Base-by-base conservation (phyloP, 345 rosid species). In the Nasturtium officinale region DNA sequence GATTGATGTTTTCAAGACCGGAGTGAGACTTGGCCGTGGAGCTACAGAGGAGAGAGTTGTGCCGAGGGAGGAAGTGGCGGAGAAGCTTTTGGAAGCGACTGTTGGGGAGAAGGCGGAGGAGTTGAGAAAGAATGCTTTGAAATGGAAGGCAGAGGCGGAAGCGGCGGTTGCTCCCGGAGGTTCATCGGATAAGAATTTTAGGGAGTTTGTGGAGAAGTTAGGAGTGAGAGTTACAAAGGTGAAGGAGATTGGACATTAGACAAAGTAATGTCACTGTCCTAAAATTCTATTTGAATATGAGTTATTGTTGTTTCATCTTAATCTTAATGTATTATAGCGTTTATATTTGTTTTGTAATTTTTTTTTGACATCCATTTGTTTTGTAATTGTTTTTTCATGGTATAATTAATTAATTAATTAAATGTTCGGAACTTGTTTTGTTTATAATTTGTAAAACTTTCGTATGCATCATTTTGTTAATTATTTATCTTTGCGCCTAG, bases 1-100 rank as follows among this genome's bases (percentile, higher is more conserved):
- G 59, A 86, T 80, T 0, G 91, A 90, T 9, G 84, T 82, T 46
- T 88, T 85, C 58, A 83, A 84, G 75, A 80, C 79, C 0, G 91
- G 96, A 4, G 76, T 86, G 17, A 83, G 91, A 37, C 77, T 90
- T 85, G 77, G 89, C 77, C 82, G 90, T 1, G 98, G 98, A 32
- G 84, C 77, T 66, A 71, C 86, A 0, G 89, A 83, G 12, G 79
- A 83, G 43, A 80, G 79, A 82, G 46, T 86, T 21, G 82, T 84
- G 29, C 78, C 82, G 0, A 72, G 92, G 21, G 91, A 86, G 5
- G 92, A 80, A 79, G 83, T 90, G 51, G 84, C 82, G 67, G 84
- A 82, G 69, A 83, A 87, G 79, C 66, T 92, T 75, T 37, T 69
- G 4, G 88, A 87, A 77, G 98, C 86, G 0, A 88, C 82, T 9